Base-by-base conservation (phyloP, 306 rosid species). In the Lithocarpus polystachyus region DNA sequence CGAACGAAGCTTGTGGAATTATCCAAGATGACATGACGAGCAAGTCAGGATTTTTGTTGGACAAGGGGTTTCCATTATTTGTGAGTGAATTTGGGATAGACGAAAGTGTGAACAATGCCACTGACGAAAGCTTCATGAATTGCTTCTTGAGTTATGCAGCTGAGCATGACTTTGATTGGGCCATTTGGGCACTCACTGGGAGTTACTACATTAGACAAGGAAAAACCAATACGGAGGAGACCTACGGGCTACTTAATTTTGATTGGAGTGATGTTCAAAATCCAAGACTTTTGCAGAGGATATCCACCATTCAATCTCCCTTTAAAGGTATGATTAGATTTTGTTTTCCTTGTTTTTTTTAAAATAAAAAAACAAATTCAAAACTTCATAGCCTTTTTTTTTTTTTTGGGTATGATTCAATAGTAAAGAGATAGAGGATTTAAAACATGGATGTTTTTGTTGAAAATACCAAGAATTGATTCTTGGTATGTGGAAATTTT, bases 21-120 rank as follows among this genome's bases (percentile, higher is more conserved):
- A 89, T 89, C 26, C 19, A 61, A 12, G 56, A 56, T 17, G 86
- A 89, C 54, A 5, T 91, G 73, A 89, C 33, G 92, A 84, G 82
- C 73, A 60, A 5, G 51, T 84, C 97, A 2, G 92, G 89, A 1
- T 93, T 74, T 75, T 76, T 95, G 76, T 78, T 95, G 48, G 86
- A 88, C 5, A 85, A 85, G 71, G 98, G 94, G 3, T 86, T 83
- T 79, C 99, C 99, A 23, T 77, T 95, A 87, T 78, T 95, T 77
- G 65, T 93, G 75, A 92, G 94, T 73, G 99, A 95, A 82, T 95
- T 87, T 78, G 98, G 99, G 9, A 75, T 75, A 15, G 99, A 95
- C 55, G 79, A 84, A 31, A 88, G 97, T 79, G 99, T 91, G 14
- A 88, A 87, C 51, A 86, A 89, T 26, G 77, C 88, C 23, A 95